Base-by-base conservation (phyloP, 306 rosid species). In the Inga oerstediana region DNA sequence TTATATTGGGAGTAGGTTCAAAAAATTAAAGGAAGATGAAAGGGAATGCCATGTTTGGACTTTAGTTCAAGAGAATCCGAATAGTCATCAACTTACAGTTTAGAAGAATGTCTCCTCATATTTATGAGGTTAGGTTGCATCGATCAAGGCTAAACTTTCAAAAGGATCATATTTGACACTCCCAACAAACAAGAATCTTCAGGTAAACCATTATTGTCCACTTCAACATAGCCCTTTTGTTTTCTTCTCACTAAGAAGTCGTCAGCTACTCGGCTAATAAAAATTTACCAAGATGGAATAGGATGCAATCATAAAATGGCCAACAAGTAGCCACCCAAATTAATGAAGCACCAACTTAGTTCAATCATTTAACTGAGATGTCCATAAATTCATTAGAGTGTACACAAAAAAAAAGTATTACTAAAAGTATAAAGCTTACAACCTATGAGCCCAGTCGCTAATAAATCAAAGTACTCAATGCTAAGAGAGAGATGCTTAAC, bases 361-460 rank as follows among this genome's bases (percentile, higher is more conserved):
- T 70, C 48, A n/a, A 43, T 70, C 32, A 69, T 19, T 69, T 3
- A 70, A 41, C 54, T 3, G 54, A 43, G 24, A 43, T 20, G 35
- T 43, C 10, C 22, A 43, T 15, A 66, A 69, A 41, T 20, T 71
- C 75, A 43, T 44, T 71, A 71, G 19, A 70, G 3, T 71, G 34
- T 10, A 5, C 5, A 16, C 10, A 72, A n/a, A 37, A 72, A 43
- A 22, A n/a, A n/a, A 22, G 10, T 20, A 4, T 44, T 15, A 13
- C 44, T n/a, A 37, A 72, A 20, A 72, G 4, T 22, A 44, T 11
- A 44, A 72, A 72, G 4, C 1, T n/a, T 7, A 35, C 48, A 49
- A 72, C 93, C 90, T 89, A 91, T 91, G 87, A 92, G 84, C 76
- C 97, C 94, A 80, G 97, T 92, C 61, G 92, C 97, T 65, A 90